Evolutionary conservation across 192 early-diverging fungal species (phyloP).

Genomic region (Spizellomyces punctatus): DNA sequence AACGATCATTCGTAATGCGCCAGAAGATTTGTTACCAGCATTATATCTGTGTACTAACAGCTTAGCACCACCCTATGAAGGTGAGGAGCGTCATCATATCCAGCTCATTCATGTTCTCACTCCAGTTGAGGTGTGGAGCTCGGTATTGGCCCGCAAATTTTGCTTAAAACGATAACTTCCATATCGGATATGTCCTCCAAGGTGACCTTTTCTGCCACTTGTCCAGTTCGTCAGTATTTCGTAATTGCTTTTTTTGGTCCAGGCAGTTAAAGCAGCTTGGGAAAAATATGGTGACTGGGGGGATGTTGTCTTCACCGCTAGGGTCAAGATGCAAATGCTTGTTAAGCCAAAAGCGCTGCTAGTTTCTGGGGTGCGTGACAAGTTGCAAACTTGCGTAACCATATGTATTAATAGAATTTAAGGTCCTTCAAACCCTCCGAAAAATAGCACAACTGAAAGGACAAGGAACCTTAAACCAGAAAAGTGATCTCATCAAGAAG

Average conservation of each 20-base stretch:
- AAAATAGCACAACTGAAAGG: constrained; percentile 25
- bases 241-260: not conserved
- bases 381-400: not conserved
- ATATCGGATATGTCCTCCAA: constrained; percentile 26
- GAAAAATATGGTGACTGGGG: constrained; percentile 28
- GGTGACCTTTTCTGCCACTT: not conserved
- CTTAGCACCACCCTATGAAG: constrained; percentile 32
- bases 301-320: constrained; percentile 12
- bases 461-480: constrained; percentile 18
- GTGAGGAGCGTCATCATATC: not conserved
- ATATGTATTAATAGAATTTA: not conserved
- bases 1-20: constrained; percentile 16
- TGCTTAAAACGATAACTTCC: constrained; percentile 22
- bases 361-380: constrained; percentile 8
- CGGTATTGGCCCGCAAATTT: constrained; percentile 30
- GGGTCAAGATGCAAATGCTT: constrained; percentile 14
- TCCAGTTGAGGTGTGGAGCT: constrained; percentile 22
- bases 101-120: not conserved
- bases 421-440: constrained; percentile 14
- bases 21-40: constrained; percentile 16
- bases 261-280: constrained; percentile 19
- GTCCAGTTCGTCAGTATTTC: not conserved
- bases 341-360: constrained; percentile 20
- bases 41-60: constrained; percentile 26
- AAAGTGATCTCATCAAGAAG: constrained; percentile 26